These are phyloP conservation scores for Tephrocybe rancida DNA, from an alignment of 768 basidiomycete genomes.

Conservation along the genomic window DNA sequence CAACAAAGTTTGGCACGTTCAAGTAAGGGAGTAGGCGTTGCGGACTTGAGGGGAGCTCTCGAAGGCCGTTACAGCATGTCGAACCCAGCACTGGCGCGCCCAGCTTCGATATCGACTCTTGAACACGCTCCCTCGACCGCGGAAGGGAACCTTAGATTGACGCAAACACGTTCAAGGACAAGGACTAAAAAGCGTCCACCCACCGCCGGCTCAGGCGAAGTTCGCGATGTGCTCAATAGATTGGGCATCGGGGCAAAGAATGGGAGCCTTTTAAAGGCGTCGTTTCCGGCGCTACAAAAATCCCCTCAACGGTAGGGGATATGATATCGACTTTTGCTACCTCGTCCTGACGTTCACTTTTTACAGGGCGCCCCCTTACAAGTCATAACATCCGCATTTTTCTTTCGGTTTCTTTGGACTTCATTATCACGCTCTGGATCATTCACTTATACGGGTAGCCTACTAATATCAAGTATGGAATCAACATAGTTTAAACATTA, in stretches of 20 bases:
- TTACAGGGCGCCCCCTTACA: slow-evolving; percentile 17
- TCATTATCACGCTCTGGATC: slow-evolving; percentile 1
- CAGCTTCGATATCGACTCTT: slow-evolving; percentile 76
- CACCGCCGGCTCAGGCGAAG: slow-evolving; percentile 64
- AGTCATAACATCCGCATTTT: slow-evolving; percentile 8
- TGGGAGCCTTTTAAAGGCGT: slow-evolving; percentile 65
- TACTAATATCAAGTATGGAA: background rate
- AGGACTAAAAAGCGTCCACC: slow-evolving; percentile 49
- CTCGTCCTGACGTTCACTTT: background rate
- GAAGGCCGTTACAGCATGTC: slow-evolving; percentile 86
- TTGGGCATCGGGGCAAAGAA: slow-evolving; percentile 82
- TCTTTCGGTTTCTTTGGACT: background rate
- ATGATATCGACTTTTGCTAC: background rate
- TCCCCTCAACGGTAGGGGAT: slow-evolving; percentile 32
- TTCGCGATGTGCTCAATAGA: slow-evolving; percentile 78
- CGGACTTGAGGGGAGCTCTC: slow-evolving; percentile 85
- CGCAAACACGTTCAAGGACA: slow-evolving; percentile 57
- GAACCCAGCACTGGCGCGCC: slow-evolving; percentile 67
- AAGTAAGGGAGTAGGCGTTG: slow-evolving; percentile 81
- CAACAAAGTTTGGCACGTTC: slow-evolving; percentile 83
- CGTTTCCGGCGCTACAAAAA: slow-evolving; percentile 61
- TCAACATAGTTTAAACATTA: background rate
- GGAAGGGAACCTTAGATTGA: slow-evolving; percentile 40
- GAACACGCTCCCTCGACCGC: slow-evolving; percentile 63
- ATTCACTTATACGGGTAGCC: background rate